Evolutionary conservation across 306 rosid genomes (phyloP), one percentile per base, ranked within the genome.

Genomic region (Malus orientalis): DNA sequence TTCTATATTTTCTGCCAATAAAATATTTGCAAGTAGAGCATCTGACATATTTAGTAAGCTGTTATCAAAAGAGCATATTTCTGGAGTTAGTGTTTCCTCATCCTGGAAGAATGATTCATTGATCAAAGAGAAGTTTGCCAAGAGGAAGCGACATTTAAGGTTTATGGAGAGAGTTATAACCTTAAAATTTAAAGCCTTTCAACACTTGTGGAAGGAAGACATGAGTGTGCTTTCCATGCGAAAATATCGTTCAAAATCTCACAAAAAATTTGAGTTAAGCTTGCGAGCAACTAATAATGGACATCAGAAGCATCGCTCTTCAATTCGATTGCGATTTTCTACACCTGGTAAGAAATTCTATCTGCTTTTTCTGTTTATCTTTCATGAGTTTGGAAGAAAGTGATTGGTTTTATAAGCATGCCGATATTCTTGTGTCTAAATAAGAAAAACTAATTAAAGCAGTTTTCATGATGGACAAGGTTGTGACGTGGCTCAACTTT

Each of bases 131-230:
- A 96, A 84, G 69, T 84, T 96, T 80, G 84, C 70, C 2, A 74
- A 36, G 89, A 91, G 87, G 75, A 88, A 84, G 84, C 86, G 65
- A 74, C 77, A 78, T 68, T 82, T 86, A 45, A 93, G 82, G 79
- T 88, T 96, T 64, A 89, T 88, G 88, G 99, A 93, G 88, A 87
- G 88, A 81, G 96, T 87, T 59, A 18, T 88, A 63, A 79, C 96
- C 65, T 83, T 96, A 8, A 93, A 90, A 85, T 96, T 86, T 85
- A 93, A 84, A 87, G 91, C 96, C 29, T 85, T 87, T 83, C 92
- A 83, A 70, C 96, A 86, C 69, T 65, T 83, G 78, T 96, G 99
- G 99, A 93, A 86, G 84, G 99, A 96, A 84, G 89, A 91, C 73
- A 57, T 86, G 90, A 88, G 84, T 20, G 67, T 84, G 74, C 88